Evolutionary conservation across 345 rosid genomes (phyloP).

Genomic region (Hypericum perforatum): DNA sequence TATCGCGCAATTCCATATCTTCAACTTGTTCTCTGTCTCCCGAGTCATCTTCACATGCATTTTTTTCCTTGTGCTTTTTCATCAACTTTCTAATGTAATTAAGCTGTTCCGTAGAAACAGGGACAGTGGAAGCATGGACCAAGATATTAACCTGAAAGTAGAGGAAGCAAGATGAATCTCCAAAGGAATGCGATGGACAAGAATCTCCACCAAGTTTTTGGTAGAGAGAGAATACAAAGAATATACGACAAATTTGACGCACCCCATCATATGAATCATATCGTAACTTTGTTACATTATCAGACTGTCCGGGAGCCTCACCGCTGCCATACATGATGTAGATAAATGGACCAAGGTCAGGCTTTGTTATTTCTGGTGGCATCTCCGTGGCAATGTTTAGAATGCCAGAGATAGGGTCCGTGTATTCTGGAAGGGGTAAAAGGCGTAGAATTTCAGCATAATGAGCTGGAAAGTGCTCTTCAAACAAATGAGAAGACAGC

Average conservation of each 20-base stretch:
- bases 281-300: constrained; percentile 53
- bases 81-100: constrained; percentile 63
- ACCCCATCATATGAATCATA: constrained; percentile 71
- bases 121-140: constrained; percentile 65
- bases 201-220: background rate
- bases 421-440: constrained; percentile 74
- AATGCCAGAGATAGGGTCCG: constrained; percentile 61
- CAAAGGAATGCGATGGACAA: background rate
- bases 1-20: constrained; percentile 20
- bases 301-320: constrained; percentile 41
- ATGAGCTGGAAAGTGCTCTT: constrained; percentile 78
- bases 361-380: constrained; percentile 34
- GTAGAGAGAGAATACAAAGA: background rate
- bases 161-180: constrained; percentile 12
- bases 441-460: constrained; percentile 51
- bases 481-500: constrained; percentile 71
- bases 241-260: constrained; percentile 17
- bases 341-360: constrained; percentile 68
- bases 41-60: constrained; percentile 17
- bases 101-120: constrained; percentile 66
- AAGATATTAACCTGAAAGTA: constrained; percentile 71
- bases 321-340: constrained; percentile 72
- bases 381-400: constrained; percentile 65
- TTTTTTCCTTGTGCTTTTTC: constrained; percentile 41
- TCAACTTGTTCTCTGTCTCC: constrained; percentile 22